These are phyloP conservation scores for Anisodus acutangulus DNA, from an alignment of 257 asterid genomes.

Conservation along the genomic window DNA sequence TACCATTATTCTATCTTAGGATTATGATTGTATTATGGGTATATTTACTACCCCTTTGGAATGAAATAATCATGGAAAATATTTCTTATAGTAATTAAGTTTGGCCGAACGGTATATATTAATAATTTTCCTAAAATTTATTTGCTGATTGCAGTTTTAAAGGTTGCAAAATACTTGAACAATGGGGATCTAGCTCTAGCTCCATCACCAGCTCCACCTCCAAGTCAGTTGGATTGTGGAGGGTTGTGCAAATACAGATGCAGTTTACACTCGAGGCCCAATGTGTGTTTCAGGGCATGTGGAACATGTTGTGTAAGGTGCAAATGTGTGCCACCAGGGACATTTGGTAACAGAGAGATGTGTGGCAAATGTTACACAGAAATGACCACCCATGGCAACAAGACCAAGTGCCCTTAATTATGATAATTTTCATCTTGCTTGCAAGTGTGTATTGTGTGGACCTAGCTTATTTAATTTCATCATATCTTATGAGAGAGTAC, in stretches of 20 bases:
- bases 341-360: constrained; percentile 62
- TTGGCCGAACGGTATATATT: too few species aligned
- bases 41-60: too few species aligned
- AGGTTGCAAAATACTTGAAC: constrained; percentile 40
- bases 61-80: too few species aligned
- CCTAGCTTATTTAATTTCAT: neutral
- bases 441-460: neutral
- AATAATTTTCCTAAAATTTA: too few species aligned
- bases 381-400: constrained; percentile 65
- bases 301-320: constrained; percentile 68
- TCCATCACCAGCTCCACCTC: constrained; percentile 38
- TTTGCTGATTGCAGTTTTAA: constrained; percentile 29
- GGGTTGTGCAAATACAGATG: constrained; percentile 55
- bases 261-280: constrained; percentile 66
- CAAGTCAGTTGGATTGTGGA: constrained; percentile 43
- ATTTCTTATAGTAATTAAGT: too few species aligned
- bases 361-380: constrained; percentile 68
- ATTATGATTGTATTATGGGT: too few species aligned
- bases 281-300: constrained; percentile 57
- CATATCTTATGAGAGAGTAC: neutral
- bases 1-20: too few species aligned
- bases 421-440: neutral
- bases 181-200: constrained; percentile 35
- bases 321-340: constrained; percentile 74
- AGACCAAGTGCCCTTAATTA: constrained; percentile 57